phyloP scores from a whole-genome alignment of 2,329 filamentous ascomycete genomes.

The Colletotrichum sp. region DNA sequence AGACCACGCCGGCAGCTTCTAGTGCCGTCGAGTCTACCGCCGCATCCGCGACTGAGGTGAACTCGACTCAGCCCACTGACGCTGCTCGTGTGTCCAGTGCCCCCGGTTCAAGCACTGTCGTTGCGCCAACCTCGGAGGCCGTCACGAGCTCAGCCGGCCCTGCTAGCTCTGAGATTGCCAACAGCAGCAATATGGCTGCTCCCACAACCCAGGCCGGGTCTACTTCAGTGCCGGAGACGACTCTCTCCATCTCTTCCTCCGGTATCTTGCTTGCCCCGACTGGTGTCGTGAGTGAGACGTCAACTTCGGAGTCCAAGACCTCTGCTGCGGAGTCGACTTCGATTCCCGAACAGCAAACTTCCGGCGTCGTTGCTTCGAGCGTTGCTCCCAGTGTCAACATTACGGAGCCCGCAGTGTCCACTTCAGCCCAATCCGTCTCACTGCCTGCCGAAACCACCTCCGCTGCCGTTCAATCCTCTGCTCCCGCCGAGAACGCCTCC shows the following conservation, averaged over 20 bases:
- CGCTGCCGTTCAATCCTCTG: neutral
- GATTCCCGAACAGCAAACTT: neutral
- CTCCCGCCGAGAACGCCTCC: neutral
- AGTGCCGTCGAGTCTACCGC: neutral
- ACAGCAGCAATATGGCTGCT: neutral
- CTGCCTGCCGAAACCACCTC: neutral
- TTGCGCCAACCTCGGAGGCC: neutral
- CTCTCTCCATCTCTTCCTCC: conserved; percentile 17
- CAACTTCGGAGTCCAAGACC: neutral
- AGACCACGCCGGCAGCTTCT: neutral
- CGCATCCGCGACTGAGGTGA: neutral
- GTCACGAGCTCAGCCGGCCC: neutral
- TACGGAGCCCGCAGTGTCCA: neutral
- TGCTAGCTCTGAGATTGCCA: conserved; percentile 3
- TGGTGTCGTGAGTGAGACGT: conserved; percentile 31
- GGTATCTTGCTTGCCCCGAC: conserved; percentile 35
- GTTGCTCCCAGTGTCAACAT: conserved; percentile 11
- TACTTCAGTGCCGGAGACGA: neutral
- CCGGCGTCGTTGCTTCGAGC: neutral
- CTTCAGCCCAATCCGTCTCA: neutral
- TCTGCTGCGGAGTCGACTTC: neutral
- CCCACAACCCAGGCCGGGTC: neutral
- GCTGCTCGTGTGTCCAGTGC: neutral
- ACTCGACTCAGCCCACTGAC: neutral
- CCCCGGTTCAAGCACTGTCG: neutral